A percentile compares a stretch with the other conserved stretches of the same genome.
Conservation (phyloP, 2,329 filamentous ascomycete genomes). For the Cladosporium phlei region DNA sequence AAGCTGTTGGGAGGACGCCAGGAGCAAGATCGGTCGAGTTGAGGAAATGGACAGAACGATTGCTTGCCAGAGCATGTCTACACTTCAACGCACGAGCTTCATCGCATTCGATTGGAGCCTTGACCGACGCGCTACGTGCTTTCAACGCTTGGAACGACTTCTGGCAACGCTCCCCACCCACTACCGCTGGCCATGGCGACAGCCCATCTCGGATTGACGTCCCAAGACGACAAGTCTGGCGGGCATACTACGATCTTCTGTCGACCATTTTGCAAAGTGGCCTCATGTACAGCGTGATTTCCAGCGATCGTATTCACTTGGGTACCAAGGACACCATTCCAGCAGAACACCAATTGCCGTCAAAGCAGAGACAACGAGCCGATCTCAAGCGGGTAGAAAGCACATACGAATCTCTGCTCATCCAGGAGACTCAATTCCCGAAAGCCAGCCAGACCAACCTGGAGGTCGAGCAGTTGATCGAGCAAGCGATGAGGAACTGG, state of each 20-base stretch:
- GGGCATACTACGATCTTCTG: conserved; percentile 74
- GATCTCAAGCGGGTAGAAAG: conserved; percentile 77
- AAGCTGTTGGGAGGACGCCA: conserved; percentile 21
- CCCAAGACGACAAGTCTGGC: conserved; percentile 66
- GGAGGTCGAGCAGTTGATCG: conserved; percentile 77
- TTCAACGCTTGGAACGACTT: conserved; percentile 65
- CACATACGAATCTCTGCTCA: conserved; percentile 71
- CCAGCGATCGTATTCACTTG: conserved; percentile 1
- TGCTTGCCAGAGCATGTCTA: conserved; percentile 29
- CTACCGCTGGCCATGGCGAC: conserved; percentile 30
- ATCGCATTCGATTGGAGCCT: conserved; percentile 18
- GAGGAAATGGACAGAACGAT: conserved; percentile 30
- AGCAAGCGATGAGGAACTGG: conserved; percentile 81
- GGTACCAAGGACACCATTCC: conserved; percentile 4
- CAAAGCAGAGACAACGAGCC: conserved; percentile 51
- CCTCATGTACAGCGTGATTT: conserved; percentile 46
- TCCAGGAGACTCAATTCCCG: conserved; percentile 78
- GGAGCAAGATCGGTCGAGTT: conserved; percentile 28
- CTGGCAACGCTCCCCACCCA: conserved; percentile 45
- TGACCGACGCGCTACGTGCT: conserved; percentile 28
- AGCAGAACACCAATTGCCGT: conserved; percentile 22
- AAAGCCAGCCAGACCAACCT: conserved; percentile 72
- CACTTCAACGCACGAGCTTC: conserved; percentile 23
- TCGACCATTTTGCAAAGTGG: conserved; percentile 69
- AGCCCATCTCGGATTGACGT: conserved; percentile 33